Base-by-base conservation (phyloP, 1,139 yeast species). In the Diutina scorzettiae region DNA sequence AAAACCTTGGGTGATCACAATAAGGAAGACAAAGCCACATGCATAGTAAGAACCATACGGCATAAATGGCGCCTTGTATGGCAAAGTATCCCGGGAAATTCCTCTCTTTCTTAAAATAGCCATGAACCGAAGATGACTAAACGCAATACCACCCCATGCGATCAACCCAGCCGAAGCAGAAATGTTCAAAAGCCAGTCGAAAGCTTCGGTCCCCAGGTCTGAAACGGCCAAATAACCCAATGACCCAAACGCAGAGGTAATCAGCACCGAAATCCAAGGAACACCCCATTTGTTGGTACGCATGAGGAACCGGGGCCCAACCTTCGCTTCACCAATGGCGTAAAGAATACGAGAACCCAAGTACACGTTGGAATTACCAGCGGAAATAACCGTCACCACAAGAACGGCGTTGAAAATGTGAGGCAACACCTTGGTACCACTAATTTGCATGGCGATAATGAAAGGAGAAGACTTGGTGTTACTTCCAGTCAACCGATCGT, bases 381-480 rank as follows among this genome's bases (percentile, higher is more conserved):
- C 72, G 14, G 76, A 69, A 59, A 71, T 69, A 1, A 78, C 78
- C 34, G 76, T 69, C 0, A 73, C 62, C 43, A 73, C 52, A 31
- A 72, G 69, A 45, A 69, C 64, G 2, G 66, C 78, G 51, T 73
- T 73, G 48, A 73, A 63, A 43, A 74, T 62, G 48, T 67, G 69
- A 11, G 76, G 75, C 24, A 74, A 54, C 1, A 62, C 75, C 36
- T 57, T 60, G 45, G 73, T 73, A 23, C 73, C 72, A 2, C 76
- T 76, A 41, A 63, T 60, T 44, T 64, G 59, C 40, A 73, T 66
- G 20, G 77, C 78, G 51, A 73, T 64, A 31, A 73, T 78, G 49
- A 69, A 73, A 4, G 80, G 78, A 5, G 78, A 73, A 2, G 73
- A 64, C 7, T 67, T 59, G 5, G 76, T 71, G 37, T 76, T 72